Evolutionary conservation across 495 filamentous ascomycete species (phyloP).

Genomic region (Lasiosphaeriaceae sp.): DNA sequence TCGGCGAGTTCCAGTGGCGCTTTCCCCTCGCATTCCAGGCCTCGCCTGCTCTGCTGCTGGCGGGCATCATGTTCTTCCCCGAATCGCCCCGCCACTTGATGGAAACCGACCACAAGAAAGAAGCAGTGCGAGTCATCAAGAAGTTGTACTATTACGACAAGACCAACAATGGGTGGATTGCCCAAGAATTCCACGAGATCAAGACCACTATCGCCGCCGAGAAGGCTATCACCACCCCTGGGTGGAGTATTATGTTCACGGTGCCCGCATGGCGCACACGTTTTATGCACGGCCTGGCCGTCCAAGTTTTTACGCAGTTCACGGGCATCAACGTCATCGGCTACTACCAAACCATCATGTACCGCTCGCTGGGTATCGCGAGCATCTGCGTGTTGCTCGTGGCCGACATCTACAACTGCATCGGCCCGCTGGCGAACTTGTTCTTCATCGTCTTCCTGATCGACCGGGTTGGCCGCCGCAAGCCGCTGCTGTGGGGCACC

Average conservation of each 20-base stretch:
- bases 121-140: slow-evolving; percentile 45
- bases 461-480: slow-evolving; percentile 45
- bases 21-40: slow-evolving; percentile 55
- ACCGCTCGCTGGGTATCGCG: slow-evolving; percentile 52
- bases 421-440: slow-evolving; percentile 37
- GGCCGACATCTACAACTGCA: slow-evolving; percentile 57
- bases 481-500: slow-evolving; percentile 40
- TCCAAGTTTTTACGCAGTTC: slow-evolving; percentile 39
- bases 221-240: slow-evolving; percentile 38
- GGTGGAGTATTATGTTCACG: slow-evolving; percentile 51
- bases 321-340: slow-evolving; percentile 54
- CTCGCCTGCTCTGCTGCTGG: slow-evolving; percentile 36
- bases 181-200: slow-evolving; percentile 46
- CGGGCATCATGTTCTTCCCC: slow-evolving; percentile 48
- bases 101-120: slow-evolving; percentile 43
- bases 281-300: slow-evolving; percentile 38
- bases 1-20: slow-evolving; percentile 47
- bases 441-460: slow-evolving; percentile 48
- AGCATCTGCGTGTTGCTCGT: slow-evolving; percentile 50
- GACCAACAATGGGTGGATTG: slow-evolving; percentile 47
- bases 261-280: slow-evolving; percentile 48
- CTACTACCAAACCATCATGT: slow-evolving; percentile 59
- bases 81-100: slow-evolving; percentile 56
- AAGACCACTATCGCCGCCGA: slow-evolving; percentile 45
- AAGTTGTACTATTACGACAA: slow-evolving; percentile 50